These are phyloP conservation scores for Fusarium nanum DNA, from an alignment of 2,329 filamentous ascomycete species.

Conservation along the genomic window DNA sequence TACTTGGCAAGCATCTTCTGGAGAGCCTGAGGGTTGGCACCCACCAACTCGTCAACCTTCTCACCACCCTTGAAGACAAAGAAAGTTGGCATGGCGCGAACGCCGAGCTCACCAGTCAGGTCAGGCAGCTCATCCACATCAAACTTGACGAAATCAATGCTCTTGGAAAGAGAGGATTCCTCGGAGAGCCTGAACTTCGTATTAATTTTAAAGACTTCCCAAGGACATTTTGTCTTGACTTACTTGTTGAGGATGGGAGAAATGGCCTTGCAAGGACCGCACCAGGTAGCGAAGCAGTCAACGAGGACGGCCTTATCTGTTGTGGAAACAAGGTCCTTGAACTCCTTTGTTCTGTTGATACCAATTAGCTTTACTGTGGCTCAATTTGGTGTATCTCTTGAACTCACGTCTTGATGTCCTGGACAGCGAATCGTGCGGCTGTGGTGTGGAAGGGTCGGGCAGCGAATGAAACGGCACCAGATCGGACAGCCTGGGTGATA, in stretches of 20 bases:
- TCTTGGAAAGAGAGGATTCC: slow-evolving; percentile 63
- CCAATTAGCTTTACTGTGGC: background rate
- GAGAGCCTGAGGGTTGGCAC: slow-evolving; percentile 74
- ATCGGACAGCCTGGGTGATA: slow-evolving; percentile 36
- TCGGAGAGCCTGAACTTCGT: slow-evolving; percentile 41
- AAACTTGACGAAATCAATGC: slow-evolving; percentile 84
- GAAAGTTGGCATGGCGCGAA: slow-evolving; percentile 96
- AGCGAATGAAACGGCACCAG: slow-evolving; percentile 16
- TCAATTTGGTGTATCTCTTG: background rate
- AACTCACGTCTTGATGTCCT: slow-evolving; percentile 56
- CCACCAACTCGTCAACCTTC: slow-evolving; percentile 78
- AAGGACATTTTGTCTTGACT: background rate
- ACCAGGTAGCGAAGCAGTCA: slow-evolving; percentile 76
- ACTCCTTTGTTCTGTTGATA: slow-evolving; percentile 67
- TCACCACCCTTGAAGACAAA: slow-evolving; percentile 83
- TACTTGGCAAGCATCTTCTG: slow-evolving; percentile 35
- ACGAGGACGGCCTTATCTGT: slow-evolving; percentile 75
- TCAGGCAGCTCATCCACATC: slow-evolving; percentile 87
- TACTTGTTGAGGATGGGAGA: slow-evolving; percentile 71
- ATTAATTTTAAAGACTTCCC: background rate
- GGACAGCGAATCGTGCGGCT: slow-evolving; percentile 58
- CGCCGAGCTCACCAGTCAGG: slow-evolving; percentile 78
- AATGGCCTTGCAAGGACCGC: slow-evolving; percentile 94
- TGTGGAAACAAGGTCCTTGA: slow-evolving; percentile 63
- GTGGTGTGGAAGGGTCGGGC: slow-evolving; percentile 52